Percentiles rank a stretch among this genome's conserved stretches.
phyloP scores from a whole-genome alignment of 768 basidiomycete species.

The Leccinum variicolor region DNA sequence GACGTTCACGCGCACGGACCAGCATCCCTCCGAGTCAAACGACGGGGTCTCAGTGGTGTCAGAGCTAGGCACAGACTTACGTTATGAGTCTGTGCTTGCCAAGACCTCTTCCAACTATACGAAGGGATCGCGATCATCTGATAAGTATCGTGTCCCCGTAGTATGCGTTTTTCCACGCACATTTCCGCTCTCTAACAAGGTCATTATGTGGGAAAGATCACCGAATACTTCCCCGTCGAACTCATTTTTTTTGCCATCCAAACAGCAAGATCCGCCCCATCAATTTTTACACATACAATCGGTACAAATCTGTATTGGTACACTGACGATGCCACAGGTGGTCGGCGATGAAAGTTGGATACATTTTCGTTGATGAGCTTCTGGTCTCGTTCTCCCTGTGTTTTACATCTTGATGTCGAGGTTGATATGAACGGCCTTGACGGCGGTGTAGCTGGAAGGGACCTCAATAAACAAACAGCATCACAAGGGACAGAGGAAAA shows the following conservation, averaged over 20 bases:
- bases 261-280: not conserved
- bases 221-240: not conserved
- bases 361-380: not conserved
- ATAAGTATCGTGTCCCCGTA: too few species aligned
- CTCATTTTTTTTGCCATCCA: not conserved
- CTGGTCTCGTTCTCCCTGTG: not conserved
- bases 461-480: not conserved
- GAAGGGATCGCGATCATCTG: too few species aligned
- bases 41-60: too few species aligned
- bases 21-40: too few species aligned
- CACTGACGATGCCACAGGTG: not conserved
- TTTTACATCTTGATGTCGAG: conserved; percentile 28
- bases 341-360: not conserved
- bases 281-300: not conserved
- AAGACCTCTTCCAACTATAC: not conserved
- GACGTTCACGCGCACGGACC: too few species aligned
- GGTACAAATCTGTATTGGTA: not conserved
- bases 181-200: not conserved
- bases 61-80: too few species aligned
- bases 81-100: not conserved
- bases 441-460: conserved; percentile 16
- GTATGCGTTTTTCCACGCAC: not conserved
- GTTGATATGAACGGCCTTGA: conserved; percentile 45
- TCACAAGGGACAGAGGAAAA: not conserved
- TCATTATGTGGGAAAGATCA: not conserved